These are phyloP conservation scores for Microsporum canis DNA, from an alignment of 2,329 filamentous ascomycete species.

Conservation along the genomic window DNA sequence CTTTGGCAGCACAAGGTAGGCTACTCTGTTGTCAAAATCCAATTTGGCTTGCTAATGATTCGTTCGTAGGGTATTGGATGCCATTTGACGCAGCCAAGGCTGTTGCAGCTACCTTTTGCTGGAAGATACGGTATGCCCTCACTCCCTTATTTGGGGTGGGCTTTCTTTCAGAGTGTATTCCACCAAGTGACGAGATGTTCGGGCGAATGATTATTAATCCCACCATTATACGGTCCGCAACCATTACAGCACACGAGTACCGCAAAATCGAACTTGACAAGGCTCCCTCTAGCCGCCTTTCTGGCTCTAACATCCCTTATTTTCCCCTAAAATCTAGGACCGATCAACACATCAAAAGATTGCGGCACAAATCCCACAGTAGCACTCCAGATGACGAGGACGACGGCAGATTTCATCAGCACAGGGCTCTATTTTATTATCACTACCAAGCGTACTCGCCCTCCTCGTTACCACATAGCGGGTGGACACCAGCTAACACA, in stretches of 20 bases:
- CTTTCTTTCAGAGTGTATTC: conserved; percentile 63
- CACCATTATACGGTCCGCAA: conserved; percentile 18
- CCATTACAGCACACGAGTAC: conserved; percentile 15
- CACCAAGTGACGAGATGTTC: conserved; percentile 44
- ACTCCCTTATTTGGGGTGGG: conserved; percentile 80
- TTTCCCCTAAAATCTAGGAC: neutral
- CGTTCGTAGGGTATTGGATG: conserved; percentile 89
- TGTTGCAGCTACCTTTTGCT: conserved; percentile 82
- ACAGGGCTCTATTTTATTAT: neutral
- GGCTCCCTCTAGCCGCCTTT: neutral
- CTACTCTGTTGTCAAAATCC: neutral
- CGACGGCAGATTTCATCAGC: neutral
- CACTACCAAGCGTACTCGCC: conserved; percentile 3
- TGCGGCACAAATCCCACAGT: conserved; percentile 3
- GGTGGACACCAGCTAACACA: conserved; percentile 32
- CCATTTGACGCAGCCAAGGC: conserved; percentile 77
- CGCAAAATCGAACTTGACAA: conserved; percentile 12
- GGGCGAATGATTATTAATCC: conserved; percentile 15
- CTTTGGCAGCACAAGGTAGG: conserved; percentile 76
- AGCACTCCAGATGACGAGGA: neutral
- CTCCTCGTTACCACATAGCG: neutral
- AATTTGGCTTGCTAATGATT: conserved; percentile 9
- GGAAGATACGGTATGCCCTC: conserved; percentile 67
- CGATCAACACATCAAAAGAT: conserved; percentile 2
- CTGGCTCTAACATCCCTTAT: neutral